Evolutionary conservation across 257 asterid species (phyloP).

Genomic region (Jacaranda mimosifolia): DNA sequence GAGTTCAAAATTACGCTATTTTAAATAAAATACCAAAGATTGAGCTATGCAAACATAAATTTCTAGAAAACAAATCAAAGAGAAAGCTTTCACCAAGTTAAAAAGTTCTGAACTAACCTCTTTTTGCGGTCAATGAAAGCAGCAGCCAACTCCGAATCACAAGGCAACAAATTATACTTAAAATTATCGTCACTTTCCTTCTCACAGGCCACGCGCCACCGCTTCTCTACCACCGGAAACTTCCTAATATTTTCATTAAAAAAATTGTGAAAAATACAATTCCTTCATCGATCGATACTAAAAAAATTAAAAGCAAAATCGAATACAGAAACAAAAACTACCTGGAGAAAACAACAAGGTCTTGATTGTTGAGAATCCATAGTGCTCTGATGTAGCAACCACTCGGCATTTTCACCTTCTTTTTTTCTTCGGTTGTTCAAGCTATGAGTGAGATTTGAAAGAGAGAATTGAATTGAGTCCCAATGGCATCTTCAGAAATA

Average conservation of each 20-base stretch:
- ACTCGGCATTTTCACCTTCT: conserved; percentile 56
- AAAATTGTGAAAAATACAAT: conserved; percentile 1
- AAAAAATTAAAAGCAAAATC: background rate
- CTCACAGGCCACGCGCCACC: conserved; percentile 80
- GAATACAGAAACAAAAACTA: conserved; percentile 19
- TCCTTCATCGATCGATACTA: conserved; percentile 29
- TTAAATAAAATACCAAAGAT: background rate
- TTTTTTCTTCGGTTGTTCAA: background rate
- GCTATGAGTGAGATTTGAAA: conserved; percentile 31
- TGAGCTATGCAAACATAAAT: conserved; percentile 25
- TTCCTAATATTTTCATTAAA: conserved; percentile 53
- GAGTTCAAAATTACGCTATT: conserved; percentile 20
- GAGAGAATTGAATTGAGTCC: conserved; percentile 5
- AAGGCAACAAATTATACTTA: conserved; percentile 48
- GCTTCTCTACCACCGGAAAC: conserved; percentile 94
- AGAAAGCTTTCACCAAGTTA: background rate
- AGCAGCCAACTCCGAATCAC: conserved; percentile 74
- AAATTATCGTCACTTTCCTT: conserved; percentile 51
- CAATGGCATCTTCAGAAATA: background rate
- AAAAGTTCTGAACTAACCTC: conserved; percentile 53
- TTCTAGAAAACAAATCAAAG: conserved; percentile 1
- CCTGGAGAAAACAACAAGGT: conserved; percentile 85
- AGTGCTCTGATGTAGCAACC: conserved; percentile 92
- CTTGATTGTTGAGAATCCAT: conserved; percentile 92
- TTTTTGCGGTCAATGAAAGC: conserved; percentile 79